These are phyloP conservation scores for Globisporangium splendens DNA, from an alignment of 352 stramenopile species.

Conservation along the genomic window DNA sequence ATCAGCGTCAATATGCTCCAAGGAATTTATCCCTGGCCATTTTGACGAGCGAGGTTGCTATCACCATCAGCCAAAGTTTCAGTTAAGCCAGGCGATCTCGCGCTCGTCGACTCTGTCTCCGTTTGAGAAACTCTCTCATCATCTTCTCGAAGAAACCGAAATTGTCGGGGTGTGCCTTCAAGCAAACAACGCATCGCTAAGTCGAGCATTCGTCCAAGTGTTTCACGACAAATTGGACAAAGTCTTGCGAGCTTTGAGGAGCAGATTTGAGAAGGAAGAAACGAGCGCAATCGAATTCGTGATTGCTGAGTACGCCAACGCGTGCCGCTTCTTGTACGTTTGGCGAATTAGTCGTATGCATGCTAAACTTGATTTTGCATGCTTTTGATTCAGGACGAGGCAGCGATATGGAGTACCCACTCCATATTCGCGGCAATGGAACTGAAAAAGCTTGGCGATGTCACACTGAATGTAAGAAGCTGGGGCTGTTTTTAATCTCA, in stretches of 20 bases:
- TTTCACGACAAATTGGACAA: conserved; percentile 56
- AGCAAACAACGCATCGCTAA: conserved; percentile 54
- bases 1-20: neutral
- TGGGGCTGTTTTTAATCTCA: neutral
- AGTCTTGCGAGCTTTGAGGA: conserved; percentile 30
- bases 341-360: conserved; percentile 50
- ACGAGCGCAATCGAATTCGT: conserved; percentile 35
- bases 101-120: conserved; percentile 24
- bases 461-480: conserved; percentile 43
- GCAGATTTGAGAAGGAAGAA: conserved; percentile 24
- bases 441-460: conserved; percentile 37
- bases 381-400: conserved; percentile 8
- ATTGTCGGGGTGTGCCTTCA: conserved; percentile 61
- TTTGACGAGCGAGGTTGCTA: conserved; percentile 16
- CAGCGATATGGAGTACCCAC: conserved; percentile 27
- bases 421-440: conserved; percentile 47
- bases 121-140: conserved; percentile 67
- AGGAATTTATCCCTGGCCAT: neutral
- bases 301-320: conserved; percentile 54
- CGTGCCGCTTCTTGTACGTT: conserved; percentile 51
- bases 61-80: conserved; percentile 2
- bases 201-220: conserved; percentile 62
- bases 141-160: conserved; percentile 73
- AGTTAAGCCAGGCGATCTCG: neutral
- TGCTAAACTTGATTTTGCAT: too few relatives aligned